phyloP scores from a whole-genome alignment of 208 protist species.

The Wallacemonas sp. region DNA sequence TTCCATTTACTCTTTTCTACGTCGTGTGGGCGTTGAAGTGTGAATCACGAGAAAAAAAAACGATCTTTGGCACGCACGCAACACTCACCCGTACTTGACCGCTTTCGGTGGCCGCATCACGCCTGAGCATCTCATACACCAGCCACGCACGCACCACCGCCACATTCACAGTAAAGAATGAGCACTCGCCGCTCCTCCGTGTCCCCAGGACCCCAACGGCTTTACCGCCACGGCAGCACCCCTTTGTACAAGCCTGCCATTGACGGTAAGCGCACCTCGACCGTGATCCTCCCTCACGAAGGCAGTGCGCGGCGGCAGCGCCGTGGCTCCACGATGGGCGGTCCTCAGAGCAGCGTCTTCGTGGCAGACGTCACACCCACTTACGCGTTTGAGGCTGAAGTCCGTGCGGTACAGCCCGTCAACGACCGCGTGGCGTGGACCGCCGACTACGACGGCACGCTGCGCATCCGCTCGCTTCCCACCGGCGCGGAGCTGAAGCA shows the following conservation, averaged over 20 bases:
- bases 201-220: conserved; percentile 6
- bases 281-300: not conserved
- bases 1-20: no score
- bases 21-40: no score
- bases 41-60: no score
- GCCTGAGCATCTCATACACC: no score
- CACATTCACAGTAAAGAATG: conserved; percentile 12
- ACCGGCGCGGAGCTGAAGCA: conserved; percentile 58
- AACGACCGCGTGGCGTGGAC: conserved; percentile 79
- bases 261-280: not conserved
- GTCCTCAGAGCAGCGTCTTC: conserved; percentile 13
- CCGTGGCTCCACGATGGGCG: not conserved
- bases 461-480: conserved; percentile 62
- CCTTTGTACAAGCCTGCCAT: not conserved
- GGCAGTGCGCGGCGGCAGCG: not conserved
- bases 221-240: conserved; percentile 14
- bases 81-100: no score
- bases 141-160: no score
- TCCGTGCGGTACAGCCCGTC: conserved; percentile 46
- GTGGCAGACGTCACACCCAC: conserved; percentile 71
- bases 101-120: no score
- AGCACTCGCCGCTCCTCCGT: not conserved
- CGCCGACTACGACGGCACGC: conserved; percentile 58
- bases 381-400: conserved; percentile 43
- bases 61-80: no score